Base-by-base conservation (phyloP, 2,329 filamentous ascomycete genomes). In the Alternaria brassicae region DNA sequence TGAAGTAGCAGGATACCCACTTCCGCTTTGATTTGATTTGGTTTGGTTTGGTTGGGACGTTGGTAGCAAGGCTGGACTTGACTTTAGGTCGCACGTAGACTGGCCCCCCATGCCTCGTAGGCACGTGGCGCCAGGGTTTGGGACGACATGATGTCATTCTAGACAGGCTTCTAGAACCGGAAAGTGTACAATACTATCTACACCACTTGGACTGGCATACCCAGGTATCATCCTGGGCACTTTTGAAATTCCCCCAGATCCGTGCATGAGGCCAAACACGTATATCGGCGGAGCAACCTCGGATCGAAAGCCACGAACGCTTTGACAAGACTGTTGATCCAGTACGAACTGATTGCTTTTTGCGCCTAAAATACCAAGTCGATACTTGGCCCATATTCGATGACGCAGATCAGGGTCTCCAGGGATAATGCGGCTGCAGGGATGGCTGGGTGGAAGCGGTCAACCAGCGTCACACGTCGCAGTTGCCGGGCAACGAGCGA, bases 401-500 rank as follows among this genome's bases (percentile, higher is more conserved):
- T 21, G 23, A 53, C 13, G 12, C 30, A 42, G 50, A 56, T 45
- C 34, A 45, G 32, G 56, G 36, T 39, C 36, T 60, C 45, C 45
- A 45, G 57, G 47, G 53, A 51, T 50, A 28, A 53, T 61, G 66
- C 56, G 52, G 58, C 37, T 67, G 58, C 59, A 62, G 62, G 58
- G 61, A 50, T 53, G 36, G 63, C 68, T 55, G 62, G 61, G 59
- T 63, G 53, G 56, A 25, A 61, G 61, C 62, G 63, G 64, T 61
- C 62, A 39, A n/a, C 36, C 36, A 65, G 62, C 61, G 65, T 65
- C 60, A 63, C 64, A 60, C 54, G 36, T 55, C 19, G 56, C 63
- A 62, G 61, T 71, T 70, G 58, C 65, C 59, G 61, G 63, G 67
- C 60, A 65, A 72, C 68, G 42, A 60, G 45, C 68, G 67, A 70